Percentiles rank a stretch among this genome's conserved stretches.
Evolutionary conservation across 805 yeast genomes (phyloP).

Genomic region (Hanseniaspora lachancei): DNA sequence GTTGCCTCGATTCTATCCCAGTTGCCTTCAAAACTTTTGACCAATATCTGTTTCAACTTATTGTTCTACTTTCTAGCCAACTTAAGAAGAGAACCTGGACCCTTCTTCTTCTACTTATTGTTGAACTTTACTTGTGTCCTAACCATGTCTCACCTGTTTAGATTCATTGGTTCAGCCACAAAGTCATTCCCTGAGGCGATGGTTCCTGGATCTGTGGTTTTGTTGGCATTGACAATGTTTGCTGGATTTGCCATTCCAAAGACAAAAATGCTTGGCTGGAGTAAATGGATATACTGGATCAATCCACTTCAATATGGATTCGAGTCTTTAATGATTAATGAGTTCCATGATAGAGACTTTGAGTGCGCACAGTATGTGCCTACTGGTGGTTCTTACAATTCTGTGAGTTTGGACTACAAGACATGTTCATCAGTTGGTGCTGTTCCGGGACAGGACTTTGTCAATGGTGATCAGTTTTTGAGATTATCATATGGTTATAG

Average conservation of each 20-base stretch:
- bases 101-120: conserved; percentile 41
- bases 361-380: conserved; percentile 32
- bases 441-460: conserved; percentile 33
- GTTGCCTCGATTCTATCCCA: conserved; percentile 49
- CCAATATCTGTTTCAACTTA: conserved; percentile 36
- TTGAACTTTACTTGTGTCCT: conserved; percentile 33
- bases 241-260: conserved; percentile 36
- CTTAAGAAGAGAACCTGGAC: conserved; percentile 40
- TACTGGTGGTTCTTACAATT: conserved; percentile 31
- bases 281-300: conserved; percentile 34
- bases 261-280: conserved; percentile 35
- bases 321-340: conserved; percentile 35
- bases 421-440: conserved; percentile 44
- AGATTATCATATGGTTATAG: conserved; percentile 30
- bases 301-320: conserved; percentile 34
- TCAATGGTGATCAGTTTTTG: conserved; percentile 38
- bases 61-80: conserved; percentile 42
- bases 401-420: conserved; percentile 19
- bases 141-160: conserved; percentile 42
- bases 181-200: conserved; percentile 31
- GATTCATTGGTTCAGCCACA: conserved; percentile 32
- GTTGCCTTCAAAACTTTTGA: conserved; percentile 37
- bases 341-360: conserved; percentile 29
- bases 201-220: conserved; percentile 34
- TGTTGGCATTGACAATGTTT: conserved; percentile 29